Conservation (phyloP, 2,329 filamentous ascomycete genomes). For the Colletotrichum sp. region DNA sequence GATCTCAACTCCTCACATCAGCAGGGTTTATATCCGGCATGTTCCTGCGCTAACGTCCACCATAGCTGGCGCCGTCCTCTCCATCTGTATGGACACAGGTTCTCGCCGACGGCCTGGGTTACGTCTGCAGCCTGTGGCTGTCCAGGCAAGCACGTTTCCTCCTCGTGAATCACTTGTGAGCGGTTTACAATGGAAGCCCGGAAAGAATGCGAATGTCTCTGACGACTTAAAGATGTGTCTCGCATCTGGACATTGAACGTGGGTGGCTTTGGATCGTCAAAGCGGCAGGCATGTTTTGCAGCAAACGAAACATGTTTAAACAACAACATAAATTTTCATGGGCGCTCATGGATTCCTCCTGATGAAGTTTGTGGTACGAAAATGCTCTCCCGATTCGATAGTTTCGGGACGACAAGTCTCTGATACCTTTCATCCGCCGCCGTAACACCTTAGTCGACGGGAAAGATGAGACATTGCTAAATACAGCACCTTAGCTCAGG, state of each 20-base stretch:
- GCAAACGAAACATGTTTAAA: not conserved
- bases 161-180: not conserved
- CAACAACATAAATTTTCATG: not conserved
- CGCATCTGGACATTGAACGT: not conserved
- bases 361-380: not conserved
- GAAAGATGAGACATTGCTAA: not conserved
- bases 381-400: not conserved
- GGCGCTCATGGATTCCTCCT: not conserved
- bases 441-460: not conserved
- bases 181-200: not conserved
- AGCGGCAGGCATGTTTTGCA: not conserved
- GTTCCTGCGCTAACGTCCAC: not conserved
- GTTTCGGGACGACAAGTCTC: not conserved
- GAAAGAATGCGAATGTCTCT: not conserved
- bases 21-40: not conserved
- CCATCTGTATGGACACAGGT: not conserved
- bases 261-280: not conserved
- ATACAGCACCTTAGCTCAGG: not conserved
- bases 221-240: not conserved
- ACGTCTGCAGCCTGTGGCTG: not conserved
- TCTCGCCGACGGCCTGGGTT: not conserved
- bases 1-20: not conserved
- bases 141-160: not conserved
- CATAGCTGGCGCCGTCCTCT: not conserved
- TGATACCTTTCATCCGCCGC: not conserved